Base-by-base conservation (phyloP, 371 early-diverging fungal genomes). In the Gilbertella persicaria region DNA sequence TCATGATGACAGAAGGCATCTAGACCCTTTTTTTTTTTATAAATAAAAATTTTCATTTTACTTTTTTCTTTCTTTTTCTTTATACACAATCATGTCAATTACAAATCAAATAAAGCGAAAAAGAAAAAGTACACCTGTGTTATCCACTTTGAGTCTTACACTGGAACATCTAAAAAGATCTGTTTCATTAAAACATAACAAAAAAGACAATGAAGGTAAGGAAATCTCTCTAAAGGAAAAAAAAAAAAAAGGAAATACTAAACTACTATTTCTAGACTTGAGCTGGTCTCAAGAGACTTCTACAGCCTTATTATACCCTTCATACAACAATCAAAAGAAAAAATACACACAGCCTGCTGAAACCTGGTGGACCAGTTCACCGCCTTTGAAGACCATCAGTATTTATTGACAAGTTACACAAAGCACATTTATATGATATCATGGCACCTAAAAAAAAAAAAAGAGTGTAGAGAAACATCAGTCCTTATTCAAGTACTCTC, bases 361-460 rank as follows among this genome's bases (percentile, higher is more conserved):
- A 35, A 53, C 43, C 24, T 53, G 53, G 53, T 53, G 53, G 53
- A 16, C 53, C 13, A 24, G 26, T 25, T 25, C 53, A 24, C 53
- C 53, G 26, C 35, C 53, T 33, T 33, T 33, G 28, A 28, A 28
- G 4, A 28, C 28, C 5, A 28, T 28, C 9, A 4, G 5, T 28
- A 9, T 28, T 28, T 28, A 28, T 28, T 28, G 33, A 33, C 33
- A 33, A 3, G 33, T 33, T 33, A 33, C 33, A 33, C 33, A 2
- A 33, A 33, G n/a, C n/a, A n/a, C n/a, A n/a, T n/a, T n/a, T n/a
- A n/a, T n/a, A n/a, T n/a, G n/a, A n/a, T n/a, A n/a, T n/a, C n/a
- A n/a, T n/a, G n/a, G n/a, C n/a, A n/a, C n/a, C n/a, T n/a, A n/a
- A n/a, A n/a, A n/a, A n/a, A n/a, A n/a, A n/a, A n/a, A n/a, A n/a